Evolutionary conservation across 352 stramenopile species (phyloP).

Genomic region (Hyaloperonospora arabidopsidis): DNA sequence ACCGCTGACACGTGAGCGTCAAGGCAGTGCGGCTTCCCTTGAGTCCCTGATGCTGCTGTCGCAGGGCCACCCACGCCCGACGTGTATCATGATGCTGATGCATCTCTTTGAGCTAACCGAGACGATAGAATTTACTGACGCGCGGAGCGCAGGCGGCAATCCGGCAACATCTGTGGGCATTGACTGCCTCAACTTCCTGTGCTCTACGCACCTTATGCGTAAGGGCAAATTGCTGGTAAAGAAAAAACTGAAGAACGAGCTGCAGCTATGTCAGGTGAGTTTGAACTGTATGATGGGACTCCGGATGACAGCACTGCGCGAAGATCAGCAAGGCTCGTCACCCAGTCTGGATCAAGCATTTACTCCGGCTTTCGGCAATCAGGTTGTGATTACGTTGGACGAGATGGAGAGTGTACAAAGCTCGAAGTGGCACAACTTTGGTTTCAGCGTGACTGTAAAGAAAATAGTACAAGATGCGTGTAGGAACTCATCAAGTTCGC

Average conservation of each 20-base stretch:
- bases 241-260: constrained; percentile 76
- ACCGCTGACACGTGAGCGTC: constrained; percentile 34
- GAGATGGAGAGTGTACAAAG: constrained; percentile 68
- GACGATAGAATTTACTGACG: constrained; percentile 76
- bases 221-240: constrained; percentile 51
- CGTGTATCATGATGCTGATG: constrained; percentile 72
- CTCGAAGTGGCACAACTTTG: constrained; percentile 65
- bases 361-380: constrained; percentile 49
- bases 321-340: constrained; percentile 22
- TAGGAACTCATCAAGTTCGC: constrained; percentile 12
- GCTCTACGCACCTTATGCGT: constrained; percentile 75
- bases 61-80: constrained; percentile 60
- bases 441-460: constrained; percentile 63
- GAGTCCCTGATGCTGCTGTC: constrained; percentile 60
- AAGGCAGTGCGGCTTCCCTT: constrained; percentile 42
- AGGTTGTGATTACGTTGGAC: constrained; percentile 67
- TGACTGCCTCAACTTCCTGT: constrained; percentile 82
- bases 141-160: constrained; percentile 22
- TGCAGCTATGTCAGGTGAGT: constrained; percentile 59
- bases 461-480: constrained; percentile 37
- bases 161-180: constrained; percentile 59
- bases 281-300: constrained; percentile 86
- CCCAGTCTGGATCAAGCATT: constrained; percentile 42
- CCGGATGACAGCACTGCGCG: constrained; percentile 53
- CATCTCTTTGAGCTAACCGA: constrained; percentile 80